Evolutionary conservation across 2,329 filamentous ascomycete genomes (phyloP), one percentile per base, ranked within the genome.

Genomic region (Trichoderma guizhouense): DNA sequence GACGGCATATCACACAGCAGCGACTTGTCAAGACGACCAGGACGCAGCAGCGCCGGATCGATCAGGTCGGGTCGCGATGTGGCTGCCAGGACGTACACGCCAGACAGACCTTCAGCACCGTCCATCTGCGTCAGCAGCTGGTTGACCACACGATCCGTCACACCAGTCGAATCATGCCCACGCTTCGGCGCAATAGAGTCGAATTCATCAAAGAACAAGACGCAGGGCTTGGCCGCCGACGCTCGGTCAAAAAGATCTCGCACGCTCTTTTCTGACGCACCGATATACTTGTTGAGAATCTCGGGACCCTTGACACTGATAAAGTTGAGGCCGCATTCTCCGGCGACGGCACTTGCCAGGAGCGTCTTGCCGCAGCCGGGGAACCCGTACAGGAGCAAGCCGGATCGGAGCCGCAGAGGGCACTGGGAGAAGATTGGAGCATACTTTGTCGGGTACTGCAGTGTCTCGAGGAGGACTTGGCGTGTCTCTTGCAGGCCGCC

Each of bases 41-140:
- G 97, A 60, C 96, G 90, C 28, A 99, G 87, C 30, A 99, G 85
- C 0, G 96, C 96, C 14, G 97, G 95, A 79, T 99, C 96, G 73
- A 99, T 98, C 15, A 99, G 84, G 80, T 99, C 97, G 0, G 97
- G 97, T 6, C 97, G 87, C 1, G 92, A 95, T 0, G 96, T 99
- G 1, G 96, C 97, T 26, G 97, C 97, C 3, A 99, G 88, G 7
- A 99, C 96, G 77, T 99, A 99, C 0, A 99, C 97, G 2, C 96
- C 96, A 0, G 92, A 94, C 5, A 99, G 84, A 0, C 96, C 97
- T 81, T 99, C 97, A 0, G 96, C 96, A 78, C 96, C 96, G 78
- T 99, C 96, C 96, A 99, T 99, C 81, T 98, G 95, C 0, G 97
- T 99, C 12, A 99, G 88, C 71, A 99, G 90, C 85, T 99, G 97